Base-by-base conservation (phyloP, 2,329 filamentous ascomycete genomes). In the Colletotrichum trifolii region DNA sequence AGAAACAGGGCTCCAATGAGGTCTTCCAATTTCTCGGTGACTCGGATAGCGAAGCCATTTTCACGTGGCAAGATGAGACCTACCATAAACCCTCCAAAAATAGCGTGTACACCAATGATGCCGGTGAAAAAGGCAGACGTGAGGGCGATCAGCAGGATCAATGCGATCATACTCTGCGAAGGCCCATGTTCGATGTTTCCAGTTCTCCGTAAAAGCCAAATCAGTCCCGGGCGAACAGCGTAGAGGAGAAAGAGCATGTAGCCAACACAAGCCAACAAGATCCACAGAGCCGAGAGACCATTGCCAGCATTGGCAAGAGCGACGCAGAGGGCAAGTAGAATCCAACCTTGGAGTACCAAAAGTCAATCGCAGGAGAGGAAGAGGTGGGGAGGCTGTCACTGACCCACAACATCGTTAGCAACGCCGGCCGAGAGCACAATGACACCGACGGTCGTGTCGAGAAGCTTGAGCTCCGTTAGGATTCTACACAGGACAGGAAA, bases 21-120 rank as follows among this genome's bases (percentile, higher is more conserved):
- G 83, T 98, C 95, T 76, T 98, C 95, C 64, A 98, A 90, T 82
- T 97, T 97, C 74, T 97, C 94, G 0, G 93, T 95, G 40, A 97
- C 81, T 70, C 94, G 94, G 77, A 97, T 95, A 34, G 93, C 91
- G 73, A 97, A 97, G 35, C 93, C 92, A 54, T 92, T 91, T 63
- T 97, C 92, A 73, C 96, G 94, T 0, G 94, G 95, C 70, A 94
- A 94, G 62, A 98, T 95, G 33, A 97, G 76, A 2, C 95, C 95
- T 48, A 95, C 87, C 64, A 97, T 83, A 75, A 98, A 98, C 3
- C 91, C 94, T 40, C 95, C 95, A 72, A 98, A 97, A 74, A 97
- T 97, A 61, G 94, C 87, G 75, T 98, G 95, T 1, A 97, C 89
- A 49, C 95, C 95, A 72, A 97, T 97, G 66, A 96, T 91, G 60